phyloP scores from a whole-genome alignment of 192 early-diverging fungal species.

The Coemansia sp. region DNA sequence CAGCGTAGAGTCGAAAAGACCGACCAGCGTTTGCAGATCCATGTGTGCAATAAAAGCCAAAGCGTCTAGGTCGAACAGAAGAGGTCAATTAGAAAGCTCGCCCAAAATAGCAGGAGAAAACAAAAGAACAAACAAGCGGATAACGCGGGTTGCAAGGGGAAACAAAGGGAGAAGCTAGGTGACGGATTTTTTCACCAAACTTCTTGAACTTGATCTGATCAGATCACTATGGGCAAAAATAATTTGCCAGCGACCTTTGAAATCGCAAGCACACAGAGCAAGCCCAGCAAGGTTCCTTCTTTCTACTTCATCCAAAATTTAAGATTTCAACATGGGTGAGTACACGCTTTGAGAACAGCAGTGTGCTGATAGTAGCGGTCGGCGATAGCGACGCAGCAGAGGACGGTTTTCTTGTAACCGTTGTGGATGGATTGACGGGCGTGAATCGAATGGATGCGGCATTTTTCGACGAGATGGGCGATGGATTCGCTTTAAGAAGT shows the following conservation, averaged over 20 bases:
- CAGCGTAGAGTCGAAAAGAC: constrained; percentile 74
- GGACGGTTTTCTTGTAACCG: neutral
- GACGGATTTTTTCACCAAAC: neutral
- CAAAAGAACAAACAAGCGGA: neutral
- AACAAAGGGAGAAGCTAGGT: neutral
- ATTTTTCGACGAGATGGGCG: neutral
- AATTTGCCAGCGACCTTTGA: neutral
- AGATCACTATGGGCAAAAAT: neutral
- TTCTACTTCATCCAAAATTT: constrained; percentile 37
- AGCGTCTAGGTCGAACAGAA: neutral
- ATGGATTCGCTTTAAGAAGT: constrained; percentile 10
- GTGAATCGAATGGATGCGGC: constrained; percentile 8
- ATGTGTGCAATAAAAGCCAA: constrained; percentile 17
- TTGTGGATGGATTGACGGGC: neutral
- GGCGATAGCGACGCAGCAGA: neutral
- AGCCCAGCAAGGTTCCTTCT: constrained; percentile 12
- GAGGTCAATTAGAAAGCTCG: neutral
- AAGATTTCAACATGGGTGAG: constrained; percentile 44
- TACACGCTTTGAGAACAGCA: constrained; percentile 9
- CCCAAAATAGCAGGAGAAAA: constrained; percentile 2
- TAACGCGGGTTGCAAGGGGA: neutral
- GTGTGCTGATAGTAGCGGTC: neutral
- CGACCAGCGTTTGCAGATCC: constrained; percentile 40
- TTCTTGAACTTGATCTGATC: neutral
- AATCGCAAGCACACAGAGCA: neutral